Evolutionary conservation across 345 rosid genomes (phyloP).

Genomic region (Pseudoturritis turrita): DNA sequence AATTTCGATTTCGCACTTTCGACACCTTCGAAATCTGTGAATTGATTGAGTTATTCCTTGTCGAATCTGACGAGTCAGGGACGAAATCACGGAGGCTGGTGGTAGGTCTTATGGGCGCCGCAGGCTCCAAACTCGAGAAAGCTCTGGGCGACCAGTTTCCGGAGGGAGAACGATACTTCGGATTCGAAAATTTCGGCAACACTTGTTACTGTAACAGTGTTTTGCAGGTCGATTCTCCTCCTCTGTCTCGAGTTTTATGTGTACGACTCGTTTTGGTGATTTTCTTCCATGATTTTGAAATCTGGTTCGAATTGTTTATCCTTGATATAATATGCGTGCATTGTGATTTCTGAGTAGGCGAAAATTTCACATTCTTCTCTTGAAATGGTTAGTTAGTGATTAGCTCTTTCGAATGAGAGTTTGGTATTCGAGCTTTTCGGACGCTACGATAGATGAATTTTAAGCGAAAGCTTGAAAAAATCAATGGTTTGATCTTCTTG

Average conservation of each 20-base stretch:
- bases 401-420: neutral
- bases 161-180: constrained; percentile 92
- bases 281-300: neutral
- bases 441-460: neutral
- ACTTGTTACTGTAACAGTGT: constrained; percentile 99
- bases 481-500: neutral
- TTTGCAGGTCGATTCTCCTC: constrained; percentile 72
- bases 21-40: neutral
- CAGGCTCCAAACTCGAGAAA: constrained; percentile 98
- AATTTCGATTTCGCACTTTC: neutral
- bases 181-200: constrained; percentile 67
- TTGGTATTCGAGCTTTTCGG: neutral
- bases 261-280: neutral
- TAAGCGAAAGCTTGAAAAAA: neutral
- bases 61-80: constrained; percentile 11
- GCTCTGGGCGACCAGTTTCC: constrained; percentile 99
- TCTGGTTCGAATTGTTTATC: neutral
- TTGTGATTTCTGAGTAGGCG: neutral
- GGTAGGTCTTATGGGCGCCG: constrained; percentile 71
- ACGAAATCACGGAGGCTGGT: constrained; percentile 17
- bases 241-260: neutral
- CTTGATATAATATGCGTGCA: neutral
- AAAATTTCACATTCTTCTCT: neutral
- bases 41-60: neutral
- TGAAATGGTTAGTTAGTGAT: neutral